Conservation (phyloP, 2,329 filamentous ascomycete species). For the Apiospora saccharicola region DNA sequence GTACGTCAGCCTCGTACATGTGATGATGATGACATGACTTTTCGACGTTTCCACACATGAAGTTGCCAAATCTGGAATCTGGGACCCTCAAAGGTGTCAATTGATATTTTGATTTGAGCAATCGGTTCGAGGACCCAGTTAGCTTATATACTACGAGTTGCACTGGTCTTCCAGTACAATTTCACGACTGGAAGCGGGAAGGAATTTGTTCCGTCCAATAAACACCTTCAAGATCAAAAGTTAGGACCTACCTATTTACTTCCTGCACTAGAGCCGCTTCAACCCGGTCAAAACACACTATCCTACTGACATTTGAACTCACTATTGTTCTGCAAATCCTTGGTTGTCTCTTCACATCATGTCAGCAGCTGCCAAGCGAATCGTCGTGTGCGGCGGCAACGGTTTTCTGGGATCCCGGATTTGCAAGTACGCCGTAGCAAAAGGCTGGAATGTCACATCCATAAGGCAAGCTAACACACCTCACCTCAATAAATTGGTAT, state of each 20-base stretch:
- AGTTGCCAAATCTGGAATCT: constrained; percentile 21
- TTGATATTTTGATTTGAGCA: background rate
- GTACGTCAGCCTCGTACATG: constrained; percentile 34
- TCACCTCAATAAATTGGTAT: background rate
- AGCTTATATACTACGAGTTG: background rate
- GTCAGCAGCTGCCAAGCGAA: constrained; percentile 68
- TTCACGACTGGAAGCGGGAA: background rate
- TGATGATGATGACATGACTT: constrained; percentile 36
- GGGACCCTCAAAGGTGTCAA: background rate
- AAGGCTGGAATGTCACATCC: constrained; percentile 92
- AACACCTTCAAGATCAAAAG: background rate
- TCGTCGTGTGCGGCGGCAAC: constrained; percentile 92
- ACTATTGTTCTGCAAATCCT: background rate
- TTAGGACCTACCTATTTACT: background rate
- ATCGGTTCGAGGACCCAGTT: background rate
- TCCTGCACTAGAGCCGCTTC: background rate
- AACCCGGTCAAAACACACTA: background rate
- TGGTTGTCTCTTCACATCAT: background rate
- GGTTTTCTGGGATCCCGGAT: constrained; percentile 90
- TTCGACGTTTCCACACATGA: constrained; percentile 28
- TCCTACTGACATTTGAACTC: background rate
- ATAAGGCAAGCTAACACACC: constrained; percentile 65
- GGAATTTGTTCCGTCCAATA: background rate
- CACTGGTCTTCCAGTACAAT: background rate
- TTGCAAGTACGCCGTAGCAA: constrained; percentile 84